phyloP scores from a whole-genome alignment of 192 early-diverging fungal genomes.

The Entomortierella chlamydospora region DNA sequence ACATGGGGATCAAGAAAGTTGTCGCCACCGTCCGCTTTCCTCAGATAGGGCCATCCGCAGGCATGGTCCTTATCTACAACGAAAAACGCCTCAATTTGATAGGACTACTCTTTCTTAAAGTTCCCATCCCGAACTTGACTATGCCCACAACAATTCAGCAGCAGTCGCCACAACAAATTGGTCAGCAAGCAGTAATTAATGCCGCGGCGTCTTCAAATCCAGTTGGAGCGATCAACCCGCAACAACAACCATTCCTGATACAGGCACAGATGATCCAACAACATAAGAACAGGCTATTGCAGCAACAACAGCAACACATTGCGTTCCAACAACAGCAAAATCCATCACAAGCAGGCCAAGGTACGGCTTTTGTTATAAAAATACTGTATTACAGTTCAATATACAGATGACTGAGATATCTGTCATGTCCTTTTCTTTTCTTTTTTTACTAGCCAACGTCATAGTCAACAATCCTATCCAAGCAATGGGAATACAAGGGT shows the following conservation, averaged over 20 bases:
- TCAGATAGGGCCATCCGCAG: slow-evolving; percentile 36
- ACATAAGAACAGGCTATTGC: slow-evolving; percentile 19
- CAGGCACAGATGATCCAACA: slow-evolving; percentile 45
- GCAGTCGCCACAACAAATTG: slow-evolving; percentile 29
- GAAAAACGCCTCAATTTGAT: slow-evolving; percentile 44
- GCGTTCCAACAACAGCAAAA: slow-evolving; percentile 28
- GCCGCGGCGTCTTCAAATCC: slow-evolving; percentile 14
- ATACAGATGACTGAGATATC: background rate
- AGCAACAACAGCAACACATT: slow-evolving; percentile 33
- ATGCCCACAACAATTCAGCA: background rate
- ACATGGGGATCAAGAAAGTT: slow-evolving; percentile 29
- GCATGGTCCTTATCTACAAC: slow-evolving; percentile 51
- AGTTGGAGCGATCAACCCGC: slow-evolving; percentile 16
- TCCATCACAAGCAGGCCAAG: slow-evolving; percentile 30
- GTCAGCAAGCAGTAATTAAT: slow-evolving; percentile 15
- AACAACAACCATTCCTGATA: slow-evolving; percentile 24
- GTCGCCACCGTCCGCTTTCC: slow-evolving; percentile 44
- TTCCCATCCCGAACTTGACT: slow-evolving; percentile 37
- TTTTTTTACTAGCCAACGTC: slow-evolving; percentile 8
- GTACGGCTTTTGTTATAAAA: background rate
- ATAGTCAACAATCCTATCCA: slow-evolving; percentile 32
- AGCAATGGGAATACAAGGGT: slow-evolving; percentile 23
- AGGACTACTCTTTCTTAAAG: slow-evolving; percentile 43
- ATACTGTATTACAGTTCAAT: background rate
- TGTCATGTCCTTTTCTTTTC: background rate